Evolutionary conservation across 2,329 filamentous ascomycete genomes (phyloP).

Genomic region (Trichoderma simmonsii): DNA sequence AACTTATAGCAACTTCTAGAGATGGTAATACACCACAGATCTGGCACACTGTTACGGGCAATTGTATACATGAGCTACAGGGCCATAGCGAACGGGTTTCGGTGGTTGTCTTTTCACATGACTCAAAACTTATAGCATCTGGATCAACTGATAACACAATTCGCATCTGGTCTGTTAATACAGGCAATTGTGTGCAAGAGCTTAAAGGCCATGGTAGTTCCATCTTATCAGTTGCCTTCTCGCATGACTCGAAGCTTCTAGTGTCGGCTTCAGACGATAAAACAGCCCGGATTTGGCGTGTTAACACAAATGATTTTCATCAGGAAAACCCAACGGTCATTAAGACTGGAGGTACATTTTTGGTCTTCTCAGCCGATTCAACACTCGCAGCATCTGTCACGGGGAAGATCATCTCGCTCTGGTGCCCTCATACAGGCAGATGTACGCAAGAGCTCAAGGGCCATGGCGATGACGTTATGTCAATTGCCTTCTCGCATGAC

Average conservation of each 20-base stretch:
- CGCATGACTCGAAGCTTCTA: neutral
- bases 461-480: neutral
- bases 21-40: fast-evolving
- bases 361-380: neutral
- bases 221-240: neutral
- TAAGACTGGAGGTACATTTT: neutral
- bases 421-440: neutral
- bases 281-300: neutral
- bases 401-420: neutral
- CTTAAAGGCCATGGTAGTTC: neutral
- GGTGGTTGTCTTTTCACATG: neutral
- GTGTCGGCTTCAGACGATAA: neutral
- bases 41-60: neutral
- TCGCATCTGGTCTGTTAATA: neutral
- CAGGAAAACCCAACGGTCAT: neutral
- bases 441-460: neutral
- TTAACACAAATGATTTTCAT: neutral
- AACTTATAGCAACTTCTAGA: neutral
- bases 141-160: neutral
- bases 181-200: neutral
- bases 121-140: neutral
- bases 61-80: neutral
- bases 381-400: neutral
- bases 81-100: no score
- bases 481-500: neutral